Evolutionary conservation across 305 asterid species (phyloP).

Genomic region (Caryopteris hybrid): DNA sequence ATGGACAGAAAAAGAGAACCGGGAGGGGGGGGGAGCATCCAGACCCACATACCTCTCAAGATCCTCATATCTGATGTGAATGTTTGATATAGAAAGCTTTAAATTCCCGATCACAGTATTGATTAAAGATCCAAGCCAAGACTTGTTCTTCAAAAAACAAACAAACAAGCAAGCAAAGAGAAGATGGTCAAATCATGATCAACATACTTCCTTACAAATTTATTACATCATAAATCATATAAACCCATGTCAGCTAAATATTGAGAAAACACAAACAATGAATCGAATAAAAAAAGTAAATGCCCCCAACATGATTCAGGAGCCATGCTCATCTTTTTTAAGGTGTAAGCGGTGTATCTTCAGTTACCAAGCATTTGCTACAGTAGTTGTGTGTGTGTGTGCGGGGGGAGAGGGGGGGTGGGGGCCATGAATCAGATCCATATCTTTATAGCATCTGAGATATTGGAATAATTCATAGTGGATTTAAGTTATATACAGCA

Average conservation of each 20-base stretch:
- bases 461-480: too few relatives aligned
- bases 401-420: not conserved
- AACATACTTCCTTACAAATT: conserved; percentile 15
- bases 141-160: conserved; percentile 66
- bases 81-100: conserved; percentile 91
- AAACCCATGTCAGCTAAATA: not conserved
- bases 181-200: conserved; percentile 27
- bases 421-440: not conserved
- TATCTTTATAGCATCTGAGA: too few relatives aligned
- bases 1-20: not conserved
- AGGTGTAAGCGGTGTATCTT: conserved; percentile 4
- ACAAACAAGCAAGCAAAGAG: conserved; percentile 25
- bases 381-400: too few relatives aligned
- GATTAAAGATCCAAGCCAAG: conserved; percentile 97
- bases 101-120: conserved; percentile 93
- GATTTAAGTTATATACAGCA: too few relatives aligned
- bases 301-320: not conserved
- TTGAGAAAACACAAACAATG: conserved; percentile 8
- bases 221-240: too few relatives aligned
- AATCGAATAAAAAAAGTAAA: not conserved
- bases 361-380: not conserved
- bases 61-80: conserved; percentile 98
- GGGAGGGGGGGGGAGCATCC: not conserved
- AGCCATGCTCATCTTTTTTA: not conserved
- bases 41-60: conserved; percentile 68